Evolutionary conservation across 192 early-diverging fungal species (phyloP), one percentile per base, ranked within the genome.

Genomic region (Linnemannia schmuckeri): DNA sequence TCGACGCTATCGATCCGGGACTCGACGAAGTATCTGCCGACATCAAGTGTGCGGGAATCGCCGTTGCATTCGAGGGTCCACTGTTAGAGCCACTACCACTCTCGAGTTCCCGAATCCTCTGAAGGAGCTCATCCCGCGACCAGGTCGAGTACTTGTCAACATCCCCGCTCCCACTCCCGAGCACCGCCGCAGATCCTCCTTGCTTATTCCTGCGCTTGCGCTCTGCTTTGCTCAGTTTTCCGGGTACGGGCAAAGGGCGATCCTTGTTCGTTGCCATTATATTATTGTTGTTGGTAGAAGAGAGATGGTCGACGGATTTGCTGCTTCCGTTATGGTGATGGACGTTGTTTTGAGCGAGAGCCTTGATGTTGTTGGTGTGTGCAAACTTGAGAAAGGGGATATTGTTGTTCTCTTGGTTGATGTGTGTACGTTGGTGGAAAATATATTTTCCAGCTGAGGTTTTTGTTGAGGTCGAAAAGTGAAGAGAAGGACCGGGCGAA

Each of bases 261-360:
- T 86, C 83, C 38, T 86, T 87, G 70, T 87, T 87, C 71, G 83
- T 86, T 18, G 83, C 54, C 83, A 86, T 86, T 35, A 37, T 68
- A 46, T 37, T 63, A 30, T 41, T 6, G 46, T n/a, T 37, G n/a
- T 57, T 57, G 0, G 10, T 66, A 27, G 6, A 10, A 61, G 57
- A 61, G 27, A 66, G 61, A 33, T 66, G 61, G 27, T 66, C 61
- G 30, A 12, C 61, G n/a, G 61, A 66, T 15, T 66, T 66, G 27
- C 61, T 30, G 70, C n/a, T 68, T 30, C 41, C 30, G 70, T 38
- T 38, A 15, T 75, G 46, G 37, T 55, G 46, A 35, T 61, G 38
- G 27, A 49, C 46, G 47, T 75, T 55, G 61, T 69, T 46, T 2
- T 27, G 10, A 24, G 63, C 66, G 27, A 76, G 20, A 13, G 70